Base-by-base conservation (phyloP, 2,329 filamentous ascomycete species). In the Xylariaceae sp. region DNA sequence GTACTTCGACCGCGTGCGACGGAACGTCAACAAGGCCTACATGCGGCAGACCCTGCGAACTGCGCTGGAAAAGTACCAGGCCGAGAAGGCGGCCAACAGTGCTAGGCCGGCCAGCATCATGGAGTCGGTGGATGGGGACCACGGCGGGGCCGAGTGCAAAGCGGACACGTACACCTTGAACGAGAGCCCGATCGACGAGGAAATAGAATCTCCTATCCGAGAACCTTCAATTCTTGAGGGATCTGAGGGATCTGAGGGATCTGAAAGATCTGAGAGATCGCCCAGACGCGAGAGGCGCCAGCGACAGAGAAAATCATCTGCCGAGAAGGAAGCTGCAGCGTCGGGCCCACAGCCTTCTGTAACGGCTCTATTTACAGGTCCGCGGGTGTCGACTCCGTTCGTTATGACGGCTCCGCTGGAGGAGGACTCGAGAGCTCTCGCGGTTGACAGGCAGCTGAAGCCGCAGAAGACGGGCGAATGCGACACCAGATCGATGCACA, bases 1-100 rank as follows among this genome's bases (percentile, higher is more conserved):
- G 27, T 63, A 63, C 46, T 63, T 63, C 43, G 60, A 63, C 44
- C 52, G 60, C 11, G 54, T 63, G 14, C 56, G 60, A 15, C 51
- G 59, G 21, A 63, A 62, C 29, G 59, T 62, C 50, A 63, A 63
- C 50, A 61, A 61, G 48, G 60, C 60, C 1, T 60, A 54, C 43
- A 62, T 62, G 60, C 57, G 59, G 17, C 59, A 62, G 41, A 57
- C 59, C 15, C 48, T 62, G 23, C 50, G 58, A 26, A 57, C 53
- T 27, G 59, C 60, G 6, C 40, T 62, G 17, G 56, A 59, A 31
- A 58, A 60, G 34, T 62, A 62, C 45, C 56, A 57, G 31, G 50
- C 52, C 15, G 46, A 50, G 5, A 59, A 52, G 34, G 44, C 40
- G 27, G 40, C 35, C 16, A 34, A 34, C 4, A 36, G 7, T 3